Evolutionary conservation across 163 green algal species (phyloP), one percentile per base, ranked within the genome.

Genomic region (Scenedesmus sp.): DNA sequence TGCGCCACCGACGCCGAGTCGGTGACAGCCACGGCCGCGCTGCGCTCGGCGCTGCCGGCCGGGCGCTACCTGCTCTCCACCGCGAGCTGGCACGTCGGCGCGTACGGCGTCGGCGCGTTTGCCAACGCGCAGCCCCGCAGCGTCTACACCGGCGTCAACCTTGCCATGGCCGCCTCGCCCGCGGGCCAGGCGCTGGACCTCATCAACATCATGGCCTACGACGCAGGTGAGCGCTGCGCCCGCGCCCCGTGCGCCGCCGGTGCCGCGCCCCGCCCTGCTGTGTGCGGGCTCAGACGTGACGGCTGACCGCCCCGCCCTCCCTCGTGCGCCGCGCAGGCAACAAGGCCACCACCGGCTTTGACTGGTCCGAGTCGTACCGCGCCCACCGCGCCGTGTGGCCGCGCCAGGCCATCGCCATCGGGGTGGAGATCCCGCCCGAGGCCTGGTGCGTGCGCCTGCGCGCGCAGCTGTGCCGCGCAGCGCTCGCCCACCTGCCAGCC

Each of bases 161-260:
- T 79, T 17, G 70, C 70, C 24, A 79, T 79, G 70, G 70, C 70
- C 17, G 60, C 60, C n/a, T 63, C 48, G 18, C 33, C 56, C 22
- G 56, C 70, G 26, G 72, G 72, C n/a, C 62, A 74, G 24, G 11
- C 29, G 28, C 26, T 81, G 14, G 74, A 81, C 34, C 50, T 81
- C 1, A 81, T 81, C 74, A 81, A 74, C 74, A 81, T 81, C 48
- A 81, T 81, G 74, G 47, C 72, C 18, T 79, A 79, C 24, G 56
- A 71, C 47, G 57, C 39, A n/a, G n/a, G n/a, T n/a, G n/a, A n/a
- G n/a, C n/a, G n/a, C n/a, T n/a, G n/a, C n/a, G n/a, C n/a, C n/a
- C 47, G 47, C 14, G 17, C 14, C 14, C 14, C 47, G 47, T 14
- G 17, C 47, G 14, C 47, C 14, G 47, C 17, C 17, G 14, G 14